Evolutionary conservation across 202 grass and related monocot genomes (phyloP).

Genomic region (Setaria viridis): DNA sequence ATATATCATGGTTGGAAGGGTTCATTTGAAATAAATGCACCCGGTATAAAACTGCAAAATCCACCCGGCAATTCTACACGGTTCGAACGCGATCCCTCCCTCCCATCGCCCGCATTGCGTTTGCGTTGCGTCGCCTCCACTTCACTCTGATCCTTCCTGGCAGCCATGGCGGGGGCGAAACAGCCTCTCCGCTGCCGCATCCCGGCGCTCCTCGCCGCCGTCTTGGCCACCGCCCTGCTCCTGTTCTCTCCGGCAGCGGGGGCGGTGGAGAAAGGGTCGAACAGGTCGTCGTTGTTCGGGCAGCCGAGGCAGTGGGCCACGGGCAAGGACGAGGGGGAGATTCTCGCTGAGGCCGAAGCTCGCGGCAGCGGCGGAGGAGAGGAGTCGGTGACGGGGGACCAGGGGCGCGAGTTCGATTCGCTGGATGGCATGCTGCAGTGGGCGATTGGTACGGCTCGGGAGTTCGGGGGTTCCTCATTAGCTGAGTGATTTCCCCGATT

Average conservation of each 20-base stretch:
- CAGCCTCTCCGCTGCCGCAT: not conserved
- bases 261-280: constrained; percentile 19
- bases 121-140: not conserved
- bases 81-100: constrained; percentile 5
- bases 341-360: constrained; percentile 33
- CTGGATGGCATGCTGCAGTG: constrained; percentile 91
- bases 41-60: not conserved
- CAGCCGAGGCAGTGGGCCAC: constrained; percentile 42
- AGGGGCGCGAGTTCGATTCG: constrained; percentile 71
- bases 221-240: not conserved
- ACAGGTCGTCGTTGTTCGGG: constrained; percentile 33
- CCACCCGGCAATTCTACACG: not conserved
- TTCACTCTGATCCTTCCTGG: not conserved
- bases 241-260: not conserved
- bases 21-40: too few species aligned
- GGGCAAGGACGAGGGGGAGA: constrained; percentile 46
- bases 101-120: not conserved
- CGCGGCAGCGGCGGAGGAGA: not conserved
- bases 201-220: too few species aligned
- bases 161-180: not conserved
- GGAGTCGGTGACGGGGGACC: constrained; percentile 30
- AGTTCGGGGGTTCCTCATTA: not conserved
- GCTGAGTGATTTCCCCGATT: not conserved
- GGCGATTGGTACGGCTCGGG: constrained; percentile 70
- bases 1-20: too few species aligned